These are phyloP conservation scores for Trichomonascaceae sp. DNA, from an alignment of 1,139 yeast genomes.

Conservation along the genomic window DNA sequence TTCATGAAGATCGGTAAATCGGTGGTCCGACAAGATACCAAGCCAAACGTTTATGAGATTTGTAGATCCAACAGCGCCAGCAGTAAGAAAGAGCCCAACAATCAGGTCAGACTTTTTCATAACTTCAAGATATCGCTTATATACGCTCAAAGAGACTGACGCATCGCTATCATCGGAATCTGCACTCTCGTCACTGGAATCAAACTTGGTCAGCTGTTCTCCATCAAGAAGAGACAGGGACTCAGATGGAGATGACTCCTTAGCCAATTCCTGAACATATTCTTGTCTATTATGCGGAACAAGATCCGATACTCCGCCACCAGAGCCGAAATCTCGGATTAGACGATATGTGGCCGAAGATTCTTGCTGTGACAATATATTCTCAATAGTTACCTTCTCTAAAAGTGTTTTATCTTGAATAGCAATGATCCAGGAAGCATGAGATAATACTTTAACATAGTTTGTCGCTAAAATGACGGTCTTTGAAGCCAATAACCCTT, in stretches of 20 bases:
- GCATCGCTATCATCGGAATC: background rate
- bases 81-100: background rate
- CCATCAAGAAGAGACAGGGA: background rate
- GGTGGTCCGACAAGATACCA: slow-evolving; percentile 34
- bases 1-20: slow-evolving; percentile 77
- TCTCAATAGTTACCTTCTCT: slow-evolving; percentile 42
- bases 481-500: slow-evolving; percentile 44
- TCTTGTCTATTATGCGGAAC: background rate
- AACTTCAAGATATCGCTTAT: background rate
- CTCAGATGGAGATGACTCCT: background rate
- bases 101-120: background rate
- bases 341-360: slow-evolving; percentile 12
- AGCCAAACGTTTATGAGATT: slow-evolving; percentile 1
- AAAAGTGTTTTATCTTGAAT: slow-evolving; percentile 54
- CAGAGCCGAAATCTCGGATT: slow-evolving; percentile 1
- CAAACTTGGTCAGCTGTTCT: background rate
- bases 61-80: background rate
- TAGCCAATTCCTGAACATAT: slow-evolving; percentile 6
- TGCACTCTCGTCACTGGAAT: background rate
- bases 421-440: slow-evolving; percentile 56
- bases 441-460: slow-evolving; percentile 54
- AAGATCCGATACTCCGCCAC: background rate
- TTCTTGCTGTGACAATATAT: slow-evolving; percentile 7
- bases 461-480: slow-evolving; percentile 72
- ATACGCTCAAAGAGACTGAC: background rate